Conservation (phyloP, 768 basidiomycete genomes). For the Coprinopsis cinerea region DNA sequence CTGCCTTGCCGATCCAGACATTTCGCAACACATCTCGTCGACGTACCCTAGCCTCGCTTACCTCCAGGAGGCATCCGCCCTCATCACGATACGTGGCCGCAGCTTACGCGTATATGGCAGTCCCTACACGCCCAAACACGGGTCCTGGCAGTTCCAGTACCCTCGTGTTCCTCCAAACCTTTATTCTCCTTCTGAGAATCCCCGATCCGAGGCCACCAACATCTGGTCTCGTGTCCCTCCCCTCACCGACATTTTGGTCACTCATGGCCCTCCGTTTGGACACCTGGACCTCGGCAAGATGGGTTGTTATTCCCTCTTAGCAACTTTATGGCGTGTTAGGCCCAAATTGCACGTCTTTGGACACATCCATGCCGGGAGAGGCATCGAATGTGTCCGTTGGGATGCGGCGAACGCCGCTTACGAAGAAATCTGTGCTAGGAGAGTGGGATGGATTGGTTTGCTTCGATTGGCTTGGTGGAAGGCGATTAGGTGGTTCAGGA, state of each 20-base stretch:
- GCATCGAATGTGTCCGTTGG: constrained; percentile 28
- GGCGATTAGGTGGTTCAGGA: constrained; percentile 11
- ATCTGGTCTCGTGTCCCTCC: constrained; percentile 26
- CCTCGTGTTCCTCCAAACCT: constrained; percentile 15
- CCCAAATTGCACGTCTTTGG: constrained; percentile 37
- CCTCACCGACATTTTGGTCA: constrained; percentile 33
- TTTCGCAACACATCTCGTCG: constrained; percentile 6
- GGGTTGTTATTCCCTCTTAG: constrained; percentile 30
- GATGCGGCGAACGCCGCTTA: constrained; percentile 22
- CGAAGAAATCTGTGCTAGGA: constrained; percentile 21
- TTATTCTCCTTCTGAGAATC: constrained; percentile 4
- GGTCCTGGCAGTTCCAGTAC: constrained; percentile 32
- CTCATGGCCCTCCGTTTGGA: constrained; percentile 34
- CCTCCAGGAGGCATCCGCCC: constrained; percentile 27
- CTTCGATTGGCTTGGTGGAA: constrained; percentile 13
- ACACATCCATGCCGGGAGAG: constrained; percentile 34
- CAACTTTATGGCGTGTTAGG: constrained; percentile 25
- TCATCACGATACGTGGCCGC: constrained; percentile 25
- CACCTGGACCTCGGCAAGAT: constrained; percentile 24
- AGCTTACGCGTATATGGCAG: constrained; percentile 31
- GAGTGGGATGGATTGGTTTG: constrained; percentile 13
- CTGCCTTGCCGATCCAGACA: constrained; percentile 18
- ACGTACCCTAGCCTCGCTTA: constrained; percentile 28
- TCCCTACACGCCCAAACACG: constrained; percentile 32
- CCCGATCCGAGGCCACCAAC: constrained; percentile 8